Evolutionary conservation across 176 grass and related monocot species (phyloP).

Genomic region (Alopecurus myosuroides): DNA sequence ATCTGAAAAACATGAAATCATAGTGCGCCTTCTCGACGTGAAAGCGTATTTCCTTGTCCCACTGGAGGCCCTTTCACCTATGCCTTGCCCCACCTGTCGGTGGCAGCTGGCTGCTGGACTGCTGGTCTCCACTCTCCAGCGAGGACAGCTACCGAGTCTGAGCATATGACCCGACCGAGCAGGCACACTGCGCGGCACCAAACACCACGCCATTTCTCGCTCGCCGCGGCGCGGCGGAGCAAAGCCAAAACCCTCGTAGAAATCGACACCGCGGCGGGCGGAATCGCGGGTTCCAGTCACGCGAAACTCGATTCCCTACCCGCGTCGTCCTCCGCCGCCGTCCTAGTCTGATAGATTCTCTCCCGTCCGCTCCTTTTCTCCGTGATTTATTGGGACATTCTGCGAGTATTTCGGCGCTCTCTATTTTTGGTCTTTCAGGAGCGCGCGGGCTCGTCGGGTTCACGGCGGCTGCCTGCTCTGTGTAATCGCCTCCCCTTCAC

Average conservation of each 20-base stretch:
- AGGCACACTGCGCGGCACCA: background rate
- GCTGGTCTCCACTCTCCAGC: too few species aligned
- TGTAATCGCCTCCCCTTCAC: background rate
- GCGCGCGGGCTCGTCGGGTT: background rate
- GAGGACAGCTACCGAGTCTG: background rate
- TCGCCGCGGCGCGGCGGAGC: background rate
- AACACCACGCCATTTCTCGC: slow-evolving; percentile 8
- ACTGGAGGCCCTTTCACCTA: background rate
- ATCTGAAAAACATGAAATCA: background rate
- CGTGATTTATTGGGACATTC: background rate
- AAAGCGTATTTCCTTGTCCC: fast-evolving
- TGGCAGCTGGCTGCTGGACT: background rate
- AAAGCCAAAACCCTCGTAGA: slow-evolving; percentile 7
- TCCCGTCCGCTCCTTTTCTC: background rate
- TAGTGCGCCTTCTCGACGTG: fast-evolving
- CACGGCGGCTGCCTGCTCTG: background rate
- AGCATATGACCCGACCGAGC: background rate
- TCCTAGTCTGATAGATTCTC: background rate
- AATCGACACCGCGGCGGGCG: background rate
- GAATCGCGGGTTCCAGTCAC: background rate
- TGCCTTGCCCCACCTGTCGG: background rate
- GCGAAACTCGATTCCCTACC: background rate
- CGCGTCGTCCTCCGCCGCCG: background rate
- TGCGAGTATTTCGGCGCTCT: background rate
- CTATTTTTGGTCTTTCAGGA: background rate